Percentiles rank a stretch among this genome's conserved stretches.
Conservation (phyloP, 192 early-diverging fungal species). For the Entomortierella chlamydospora region DNA sequence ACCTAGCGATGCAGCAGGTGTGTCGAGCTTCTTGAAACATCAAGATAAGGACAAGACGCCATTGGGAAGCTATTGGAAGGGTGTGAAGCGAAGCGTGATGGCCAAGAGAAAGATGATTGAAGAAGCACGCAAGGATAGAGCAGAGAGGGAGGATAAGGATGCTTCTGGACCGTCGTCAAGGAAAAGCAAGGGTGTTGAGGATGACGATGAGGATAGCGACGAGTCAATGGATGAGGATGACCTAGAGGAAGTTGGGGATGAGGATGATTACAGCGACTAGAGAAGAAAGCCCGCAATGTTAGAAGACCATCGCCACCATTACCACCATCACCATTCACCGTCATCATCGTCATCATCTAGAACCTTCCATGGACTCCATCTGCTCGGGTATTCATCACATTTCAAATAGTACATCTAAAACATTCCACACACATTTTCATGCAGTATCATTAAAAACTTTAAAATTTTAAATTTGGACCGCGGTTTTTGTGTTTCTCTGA, state of each 20-base stretch:
- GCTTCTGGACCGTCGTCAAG: conserved; percentile 17
- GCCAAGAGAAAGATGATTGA: conserved; percentile 53
- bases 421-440: too few species aligned
- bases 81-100: conserved; percentile 43
- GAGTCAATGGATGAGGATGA: conserved; percentile 54
- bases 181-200: conserved; percentile 8
- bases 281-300: too few species aligned
- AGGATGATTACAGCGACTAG: conserved; percentile 49
- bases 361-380: too few species aligned
- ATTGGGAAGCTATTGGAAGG: conserved; percentile 49
- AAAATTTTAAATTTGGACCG: too few species aligned
- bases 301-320: too few species aligned
- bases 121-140: conserved; percentile 45
- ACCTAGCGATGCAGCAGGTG: conserved; percentile 61
- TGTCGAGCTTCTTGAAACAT: conserved; percentile 39
- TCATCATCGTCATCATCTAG: neutral
- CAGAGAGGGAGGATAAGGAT: conserved; percentile 17
- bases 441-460: too few species aligned
- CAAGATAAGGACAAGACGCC: conserved; percentile 54
- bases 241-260: conserved; percentile 36
- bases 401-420: too few species aligned
- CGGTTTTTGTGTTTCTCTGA: too few species aligned
- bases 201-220: conserved; percentile 34
- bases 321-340: too few species aligned
- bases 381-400: too few species aligned